A percentile compares a stretch with the other conserved stretches of the same genome.
These are phyloP conservation scores for Cryptosporidium bovis DNA, from an alignment of 169 alveolate genomes.

Conservation along the genomic window DNA sequence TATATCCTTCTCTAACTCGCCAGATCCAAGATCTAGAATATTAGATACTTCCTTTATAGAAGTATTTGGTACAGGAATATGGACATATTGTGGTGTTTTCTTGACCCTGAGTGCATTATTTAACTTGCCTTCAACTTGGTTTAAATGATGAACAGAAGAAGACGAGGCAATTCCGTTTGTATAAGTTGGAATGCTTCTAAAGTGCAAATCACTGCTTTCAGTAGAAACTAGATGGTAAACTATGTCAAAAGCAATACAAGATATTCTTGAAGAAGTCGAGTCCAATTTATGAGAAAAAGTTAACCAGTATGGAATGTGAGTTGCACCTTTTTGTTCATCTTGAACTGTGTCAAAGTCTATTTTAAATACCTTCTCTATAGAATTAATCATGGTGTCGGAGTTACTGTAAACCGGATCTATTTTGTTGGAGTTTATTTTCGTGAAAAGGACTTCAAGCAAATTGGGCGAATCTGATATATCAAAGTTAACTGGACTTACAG, in stretches of 20 bases:
- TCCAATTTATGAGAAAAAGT: slow-evolving; percentile 50
- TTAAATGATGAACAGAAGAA: too few relatives aligned
- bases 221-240: slow-evolving; percentile 47
- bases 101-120: slow-evolving; percentile 32
- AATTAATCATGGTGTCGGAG: slow-evolving; percentile 16
- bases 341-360: slow-evolving; percentile 26
- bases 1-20: slow-evolving; percentile 26
- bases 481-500: slow-evolving; percentile 67
- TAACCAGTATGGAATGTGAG: slow-evolving; percentile 50
- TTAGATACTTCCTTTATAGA: background rate
- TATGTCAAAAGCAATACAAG: slow-evolving; percentile 75
- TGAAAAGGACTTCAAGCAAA: slow-evolving; percentile 50
- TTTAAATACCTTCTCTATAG: slow-evolving; percentile 50
- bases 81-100: slow-evolving; percentile 41
- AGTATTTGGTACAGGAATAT: slow-evolving; percentile 2
- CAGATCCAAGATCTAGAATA: background rate
- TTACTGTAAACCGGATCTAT: slow-evolving; percentile 21
- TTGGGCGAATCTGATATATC: slow-evolving; percentile 67
- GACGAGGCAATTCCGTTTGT: too few relatives aligned
- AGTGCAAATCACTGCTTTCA: slow-evolving; percentile 8
- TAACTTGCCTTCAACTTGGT: background rate
- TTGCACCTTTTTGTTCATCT: slow-evolving; percentile 23
- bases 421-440: slow-evolving; percentile 34
- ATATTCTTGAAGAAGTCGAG: slow-evolving; percentile 9
- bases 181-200: slow-evolving; percentile 3